Conservation (phyloP, 768 basidiomycete species). For the Mycena vulgaris region DNA sequence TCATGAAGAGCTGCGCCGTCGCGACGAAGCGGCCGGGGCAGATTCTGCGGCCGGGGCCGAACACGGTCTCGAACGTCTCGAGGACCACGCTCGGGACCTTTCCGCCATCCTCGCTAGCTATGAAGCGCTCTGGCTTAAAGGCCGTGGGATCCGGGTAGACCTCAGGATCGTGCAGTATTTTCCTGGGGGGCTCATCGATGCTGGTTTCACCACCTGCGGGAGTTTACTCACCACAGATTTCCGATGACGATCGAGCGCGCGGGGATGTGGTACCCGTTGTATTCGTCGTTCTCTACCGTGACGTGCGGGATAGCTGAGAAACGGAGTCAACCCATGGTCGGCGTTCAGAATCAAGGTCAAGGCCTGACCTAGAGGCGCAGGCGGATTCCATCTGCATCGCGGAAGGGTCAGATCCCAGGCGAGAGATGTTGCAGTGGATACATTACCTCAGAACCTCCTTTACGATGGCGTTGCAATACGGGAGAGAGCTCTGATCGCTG, state of each 20-base stretch:
- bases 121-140: not conserved
- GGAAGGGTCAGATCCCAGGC: too few relatives aligned
- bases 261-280: not conserved
- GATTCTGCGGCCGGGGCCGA: too few relatives aligned
- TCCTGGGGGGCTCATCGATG: too few relatives aligned
- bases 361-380: not conserved
- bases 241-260: not conserved
- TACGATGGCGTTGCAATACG: not conserved
- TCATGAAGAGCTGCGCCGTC: too few relatives aligned
- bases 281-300: not conserved
- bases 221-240: not conserved
- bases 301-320: not conserved
- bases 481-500: constrained; percentile 43
- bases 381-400: not conserved
- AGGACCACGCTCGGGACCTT: too few relatives aligned
- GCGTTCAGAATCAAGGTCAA: too few relatives aligned
- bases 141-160: not conserved
- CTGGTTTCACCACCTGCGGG: too few relatives aligned
- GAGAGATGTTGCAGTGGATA: too few relatives aligned
- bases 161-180: not conserved
- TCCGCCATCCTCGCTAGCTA: too few relatives aligned
- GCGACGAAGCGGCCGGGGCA: too few relatives aligned
- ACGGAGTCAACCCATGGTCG: too few relatives aligned
- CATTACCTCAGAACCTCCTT: not conserved
- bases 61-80: too few relatives aligned